Evolutionary conservation across 2,329 filamentous ascomycete species (phyloP).

Genomic region (Alternaria panax): DNA sequence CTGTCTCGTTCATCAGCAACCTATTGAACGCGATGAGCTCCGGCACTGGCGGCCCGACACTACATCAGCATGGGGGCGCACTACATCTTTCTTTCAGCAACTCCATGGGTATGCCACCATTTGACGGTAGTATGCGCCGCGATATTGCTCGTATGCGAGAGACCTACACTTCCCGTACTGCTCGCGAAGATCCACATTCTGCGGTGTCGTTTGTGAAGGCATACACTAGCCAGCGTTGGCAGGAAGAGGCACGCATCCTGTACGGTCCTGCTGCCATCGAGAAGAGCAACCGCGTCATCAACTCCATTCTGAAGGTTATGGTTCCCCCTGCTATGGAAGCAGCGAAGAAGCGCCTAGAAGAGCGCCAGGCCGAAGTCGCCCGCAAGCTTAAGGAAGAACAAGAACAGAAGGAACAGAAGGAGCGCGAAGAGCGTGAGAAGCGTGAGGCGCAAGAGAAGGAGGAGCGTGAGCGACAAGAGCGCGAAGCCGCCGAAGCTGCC

Average conservation of each 20-base stretch:
- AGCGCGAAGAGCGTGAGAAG: conserved; percentile 66
- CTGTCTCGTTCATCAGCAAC: conserved; percentile 65
- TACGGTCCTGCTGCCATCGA: conserved; percentile 75
- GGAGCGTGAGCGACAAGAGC: conserved; percentile 50
- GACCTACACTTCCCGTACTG: conserved; percentile 43
- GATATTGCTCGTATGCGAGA: conserved; percentile 44
- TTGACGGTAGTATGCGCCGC: conserved; percentile 42
- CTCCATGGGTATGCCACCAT: conserved; percentile 41
- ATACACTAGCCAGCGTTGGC: conserved; percentile 79
- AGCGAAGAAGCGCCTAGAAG: conserved; percentile 74
- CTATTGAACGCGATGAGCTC: conserved; percentile 63
- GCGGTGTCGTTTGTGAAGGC: conserved; percentile 77
- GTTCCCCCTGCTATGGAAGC: conserved; percentile 85
- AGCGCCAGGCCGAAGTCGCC: conserved; percentile 76
- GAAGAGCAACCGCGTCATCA: conserved; percentile 71
- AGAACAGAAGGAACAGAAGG: conserved; percentile 67
- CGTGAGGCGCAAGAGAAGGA: conserved; percentile 60
- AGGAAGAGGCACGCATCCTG: conserved; percentile 86
- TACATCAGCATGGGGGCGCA: conserved; percentile 53
- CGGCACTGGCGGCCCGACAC: conserved; percentile 35
- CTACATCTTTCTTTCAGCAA: conserved; percentile 62
- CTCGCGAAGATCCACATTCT: conserved; percentile 69
- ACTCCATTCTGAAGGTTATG: conserved; percentile 73
- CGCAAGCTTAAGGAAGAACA: conserved; percentile 68
- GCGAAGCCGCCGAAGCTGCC: conserved; percentile 50